Conservation (phyloP, 345 rosid species). For the Erodium maritimum region DNA sequence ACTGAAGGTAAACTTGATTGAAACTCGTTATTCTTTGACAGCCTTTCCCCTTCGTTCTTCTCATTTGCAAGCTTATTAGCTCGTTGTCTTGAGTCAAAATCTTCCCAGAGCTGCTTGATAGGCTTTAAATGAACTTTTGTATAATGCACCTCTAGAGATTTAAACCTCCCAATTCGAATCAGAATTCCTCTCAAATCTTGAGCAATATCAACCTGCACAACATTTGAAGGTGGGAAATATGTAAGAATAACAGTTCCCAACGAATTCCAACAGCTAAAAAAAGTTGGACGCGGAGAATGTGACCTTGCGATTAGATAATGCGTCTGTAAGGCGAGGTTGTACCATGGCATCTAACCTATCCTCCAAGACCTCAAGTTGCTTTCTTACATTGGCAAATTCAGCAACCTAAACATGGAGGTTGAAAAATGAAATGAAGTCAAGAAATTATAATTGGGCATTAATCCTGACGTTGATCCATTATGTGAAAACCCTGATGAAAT, state of each 20-base stretch:
- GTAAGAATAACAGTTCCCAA: background rate
- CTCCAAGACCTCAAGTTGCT: slow-evolving; percentile 89
- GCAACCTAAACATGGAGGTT: slow-evolving; percentile 52
- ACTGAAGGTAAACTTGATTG: slow-evolving; percentile 27
- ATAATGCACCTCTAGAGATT: slow-evolving; percentile 75
- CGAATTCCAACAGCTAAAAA: background rate
- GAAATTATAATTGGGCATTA: background rate
- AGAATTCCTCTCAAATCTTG: slow-evolving; percentile 93
- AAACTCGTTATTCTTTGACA: slow-evolving; percentile 33
- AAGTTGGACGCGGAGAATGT: background rate
- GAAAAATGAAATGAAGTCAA: background rate
- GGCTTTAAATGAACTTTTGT: slow-evolving; percentile 82
- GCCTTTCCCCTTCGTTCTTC: slow-evolving; percentile 46
- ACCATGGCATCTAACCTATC: slow-evolving; percentile 90
- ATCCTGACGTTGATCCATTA: background rate
- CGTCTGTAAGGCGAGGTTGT: slow-evolving; percentile 93
- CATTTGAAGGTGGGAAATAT: slow-evolving; percentile 4
- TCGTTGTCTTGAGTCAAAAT: slow-evolving; percentile 59
- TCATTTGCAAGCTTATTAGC: slow-evolving; percentile 48
- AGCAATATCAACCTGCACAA: slow-evolving; percentile 68
- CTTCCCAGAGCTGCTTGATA: slow-evolving; percentile 87
- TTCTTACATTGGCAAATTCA: slow-evolving; percentile 92
- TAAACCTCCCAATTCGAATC: slow-evolving; percentile 88
- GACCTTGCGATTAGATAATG: slow-evolving; percentile 89
- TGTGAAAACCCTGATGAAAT: background rate